Percentiles rank a stretch among this genome's conserved stretches.
Conservation (phyloP, 73 alveolate species). For the Paramecium caudatum region DNA sequence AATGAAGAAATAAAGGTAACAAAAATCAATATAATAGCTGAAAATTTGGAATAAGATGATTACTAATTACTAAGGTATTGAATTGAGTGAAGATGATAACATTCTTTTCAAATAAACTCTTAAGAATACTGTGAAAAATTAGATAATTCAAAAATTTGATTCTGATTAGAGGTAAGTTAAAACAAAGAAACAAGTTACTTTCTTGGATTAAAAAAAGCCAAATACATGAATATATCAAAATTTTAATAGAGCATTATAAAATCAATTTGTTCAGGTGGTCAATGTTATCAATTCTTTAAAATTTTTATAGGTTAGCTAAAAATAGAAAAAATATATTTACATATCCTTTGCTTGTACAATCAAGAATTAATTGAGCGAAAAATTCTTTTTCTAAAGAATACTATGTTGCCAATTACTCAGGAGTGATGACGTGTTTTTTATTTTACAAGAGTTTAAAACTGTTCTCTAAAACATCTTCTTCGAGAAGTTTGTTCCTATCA, state of each 20-base stretch:
- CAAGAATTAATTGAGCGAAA: background rate
- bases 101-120: conserved; percentile 10
- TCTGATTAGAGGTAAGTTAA: no score
- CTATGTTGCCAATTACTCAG: background rate
- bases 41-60: conserved; percentile 33
- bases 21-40: background rate
- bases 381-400: conserved; percentile 8
- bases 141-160: no score
- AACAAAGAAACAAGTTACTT: no score
- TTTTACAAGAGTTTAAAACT: conserved; percentile 16
- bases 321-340: background rate
- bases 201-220: no score
- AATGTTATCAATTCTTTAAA: background rate
- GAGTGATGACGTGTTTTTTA: background rate
- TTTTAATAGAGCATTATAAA: no score
- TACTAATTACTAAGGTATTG: background rate
- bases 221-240: no score
- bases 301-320: background rate
- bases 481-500: background rate
- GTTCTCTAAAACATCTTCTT: background rate
- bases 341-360: background rate
- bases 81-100: background rate
- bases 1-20: background rate
- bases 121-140: conserved; percentile 27
- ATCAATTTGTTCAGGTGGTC: no score